phyloP scores from a whole-genome alignment of 768 basidiomycete genomes.

The Boletus coccyginus region DNA sequence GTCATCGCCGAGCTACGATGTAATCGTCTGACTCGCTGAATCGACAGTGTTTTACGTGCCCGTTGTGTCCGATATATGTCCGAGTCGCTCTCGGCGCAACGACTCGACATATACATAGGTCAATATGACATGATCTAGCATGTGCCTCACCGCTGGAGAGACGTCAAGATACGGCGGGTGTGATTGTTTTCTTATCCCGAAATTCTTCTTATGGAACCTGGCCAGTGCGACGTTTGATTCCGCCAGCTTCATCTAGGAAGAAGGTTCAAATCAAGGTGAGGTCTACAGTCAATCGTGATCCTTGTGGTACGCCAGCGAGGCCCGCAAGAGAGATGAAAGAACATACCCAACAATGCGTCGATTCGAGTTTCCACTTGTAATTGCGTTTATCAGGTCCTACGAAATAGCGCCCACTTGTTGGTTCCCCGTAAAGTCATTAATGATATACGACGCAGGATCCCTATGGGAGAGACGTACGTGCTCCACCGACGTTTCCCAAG shows the following conservation, averaged over 20 bases:
- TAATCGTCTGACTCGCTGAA: not conserved
- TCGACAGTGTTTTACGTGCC: not conserved
- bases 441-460: not conserved
- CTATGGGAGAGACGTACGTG: conserved; percentile 14
- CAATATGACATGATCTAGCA: conserved; percentile 28
- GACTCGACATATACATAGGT: conserved; percentile 29
- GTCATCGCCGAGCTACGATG: not conserved
- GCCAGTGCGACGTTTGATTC: conserved; percentile 13
- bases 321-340: not conserved
- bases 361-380: conserved; percentile 36
- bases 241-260: conserved; percentile 20
- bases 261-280: not conserved
- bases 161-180: conserved; percentile 28
- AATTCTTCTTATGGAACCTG: conserved; percentile 25
- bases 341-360: conserved; percentile 26
- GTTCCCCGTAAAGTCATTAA: not conserved
- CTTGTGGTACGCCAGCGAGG: not conserved
- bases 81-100: conserved; percentile 21
- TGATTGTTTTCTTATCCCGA: conserved; percentile 18
- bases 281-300: not conserved
- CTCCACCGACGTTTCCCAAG: conserved; percentile 21
- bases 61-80: conserved; percentile 5
- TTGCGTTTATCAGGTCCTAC: conserved; percentile 30
- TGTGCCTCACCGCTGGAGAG: conserved; percentile 14
- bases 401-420: conserved; percentile 31